A percentile compares a stretch with the other conserved stretches of the same genome.
These are phyloP conservation scores for Earliella scabrosa DNA, from an alignment of 1,284 basidiomycete species.

Conservation along the genomic window DNA sequence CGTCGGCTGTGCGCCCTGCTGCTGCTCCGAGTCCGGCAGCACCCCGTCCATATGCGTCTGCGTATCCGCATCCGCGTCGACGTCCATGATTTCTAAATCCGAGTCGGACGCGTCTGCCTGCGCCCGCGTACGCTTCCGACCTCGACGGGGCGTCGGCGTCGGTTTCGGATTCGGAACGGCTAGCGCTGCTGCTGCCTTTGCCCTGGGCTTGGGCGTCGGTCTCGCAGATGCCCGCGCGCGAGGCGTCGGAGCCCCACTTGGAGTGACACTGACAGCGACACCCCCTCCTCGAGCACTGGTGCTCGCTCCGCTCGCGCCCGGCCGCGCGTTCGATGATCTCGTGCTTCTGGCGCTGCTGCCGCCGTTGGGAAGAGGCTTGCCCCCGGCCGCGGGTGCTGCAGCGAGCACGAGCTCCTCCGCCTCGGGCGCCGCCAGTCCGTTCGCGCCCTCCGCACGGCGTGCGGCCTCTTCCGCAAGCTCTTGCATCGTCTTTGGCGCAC, in stretches of 20 bases:
- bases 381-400: not conserved
- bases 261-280: not conserved
- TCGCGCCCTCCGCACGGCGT: conserved; percentile 15
- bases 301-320: not conserved
- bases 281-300: not conserved
- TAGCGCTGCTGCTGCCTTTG: not conserved
- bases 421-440: conserved; percentile 10
- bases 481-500: conserved; percentile 62
- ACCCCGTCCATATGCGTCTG: too few species aligned
- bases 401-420: conserved; percentile 7
- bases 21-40: too few species aligned
- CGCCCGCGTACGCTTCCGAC: conserved; percentile 31
- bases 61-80: not conserved
- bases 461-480: conserved; percentile 60
- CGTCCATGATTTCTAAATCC: conserved; percentile 25
- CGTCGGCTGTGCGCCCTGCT: too few species aligned
- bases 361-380: conserved; percentile 1
- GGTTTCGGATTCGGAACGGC: not conserved
- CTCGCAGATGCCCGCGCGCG: conserved; percentile 11
- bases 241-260: conserved; percentile 8
- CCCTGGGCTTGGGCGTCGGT: conserved; percentile 8
- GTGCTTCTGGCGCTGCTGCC: not conserved
- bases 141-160: conserved; percentile 15
- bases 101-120: conserved; percentile 29
- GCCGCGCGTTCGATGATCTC: not conserved